These are phyloP conservation scores for Salvia sclarea DNA, from an alignment of 305 asterid genomes.

Conservation along the genomic window DNA sequence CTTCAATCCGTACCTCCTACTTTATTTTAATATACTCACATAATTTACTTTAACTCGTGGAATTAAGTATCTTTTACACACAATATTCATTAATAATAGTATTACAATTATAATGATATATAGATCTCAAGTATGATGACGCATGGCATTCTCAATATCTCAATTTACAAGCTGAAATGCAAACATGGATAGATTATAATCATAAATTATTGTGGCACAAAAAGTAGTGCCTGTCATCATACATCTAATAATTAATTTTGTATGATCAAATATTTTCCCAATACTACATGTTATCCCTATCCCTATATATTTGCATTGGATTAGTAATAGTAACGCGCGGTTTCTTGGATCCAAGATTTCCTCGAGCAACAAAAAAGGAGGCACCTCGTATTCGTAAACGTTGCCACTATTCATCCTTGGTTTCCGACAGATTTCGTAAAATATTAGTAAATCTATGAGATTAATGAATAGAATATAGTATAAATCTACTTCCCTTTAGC, in stretches of 20 bases:
- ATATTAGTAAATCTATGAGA: background rate
- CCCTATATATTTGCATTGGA: background rate
- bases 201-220: background rate
- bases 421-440: background rate
- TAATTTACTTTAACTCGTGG: too few relatives aligned
- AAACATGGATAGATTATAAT: background rate
- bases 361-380: constrained; percentile 43
- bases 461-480: constrained; percentile 6
- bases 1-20: constrained; percentile 7
- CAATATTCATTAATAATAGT: too few relatives aligned
- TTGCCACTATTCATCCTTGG: background rate
- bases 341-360: constrained; percentile 31
- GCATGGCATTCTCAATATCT: background rate
- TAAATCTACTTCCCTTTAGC: constrained; percentile 9
- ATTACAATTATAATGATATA: background rate
- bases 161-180: background rate
- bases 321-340: background rate
- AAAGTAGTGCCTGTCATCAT: background rate
- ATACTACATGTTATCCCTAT: too few relatives aligned
- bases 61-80: too few relatives aligned
- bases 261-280: too few relatives aligned
- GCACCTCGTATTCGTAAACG: constrained; percentile 23
- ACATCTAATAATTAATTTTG: too few relatives aligned
- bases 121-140: background rate
- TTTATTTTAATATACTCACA: background rate